Conservation (phyloP, 495 filamentous ascomycete genomes). For the Talaromyces liani region DNA sequence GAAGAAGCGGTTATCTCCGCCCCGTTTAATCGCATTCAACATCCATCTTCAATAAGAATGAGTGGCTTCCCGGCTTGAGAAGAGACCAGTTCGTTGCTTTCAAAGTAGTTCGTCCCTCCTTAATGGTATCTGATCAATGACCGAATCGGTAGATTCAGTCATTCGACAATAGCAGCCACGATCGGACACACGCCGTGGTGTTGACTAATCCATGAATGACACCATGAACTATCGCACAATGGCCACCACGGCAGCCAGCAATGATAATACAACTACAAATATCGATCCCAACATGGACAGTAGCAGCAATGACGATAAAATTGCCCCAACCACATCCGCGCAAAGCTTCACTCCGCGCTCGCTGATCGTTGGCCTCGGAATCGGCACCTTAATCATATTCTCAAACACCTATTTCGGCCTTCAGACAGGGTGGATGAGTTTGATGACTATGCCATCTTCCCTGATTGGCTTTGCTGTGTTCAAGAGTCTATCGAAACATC, state of each 20-base stretch:
- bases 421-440: slow-evolving; percentile 87
- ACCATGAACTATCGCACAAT: slow-evolving; percentile 6
- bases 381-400: slow-evolving; percentile 86
- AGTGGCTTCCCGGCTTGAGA: no score
- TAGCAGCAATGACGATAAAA: background rate
- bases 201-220: background rate
- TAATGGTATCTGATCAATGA: background rate
- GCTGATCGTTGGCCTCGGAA: slow-evolving; percentile 68
- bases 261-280: no score
- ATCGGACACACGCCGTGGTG: background rate
- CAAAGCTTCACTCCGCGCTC: slow-evolving; percentile 75
- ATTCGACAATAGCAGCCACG: background rate
- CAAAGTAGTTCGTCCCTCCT: no score
- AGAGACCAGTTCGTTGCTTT: no score
- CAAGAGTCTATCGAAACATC: slow-evolving; percentile 61
- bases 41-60: background rate
- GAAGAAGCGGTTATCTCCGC: background rate
- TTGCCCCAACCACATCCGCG: slow-evolving; percentile 19
- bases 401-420: slow-evolving; percentile 97
- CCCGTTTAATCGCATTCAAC: background rate
- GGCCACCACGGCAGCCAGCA: background rate
- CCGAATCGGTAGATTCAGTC: background rate
- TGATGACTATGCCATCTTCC: slow-evolving; percentile 88
- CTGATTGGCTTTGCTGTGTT: slow-evolving; percentile 97
- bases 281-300: background rate